Base-by-base conservation (phyloP, 2,329 filamentous ascomycete genomes). In the Allantophomopsis lycopodina region DNA sequence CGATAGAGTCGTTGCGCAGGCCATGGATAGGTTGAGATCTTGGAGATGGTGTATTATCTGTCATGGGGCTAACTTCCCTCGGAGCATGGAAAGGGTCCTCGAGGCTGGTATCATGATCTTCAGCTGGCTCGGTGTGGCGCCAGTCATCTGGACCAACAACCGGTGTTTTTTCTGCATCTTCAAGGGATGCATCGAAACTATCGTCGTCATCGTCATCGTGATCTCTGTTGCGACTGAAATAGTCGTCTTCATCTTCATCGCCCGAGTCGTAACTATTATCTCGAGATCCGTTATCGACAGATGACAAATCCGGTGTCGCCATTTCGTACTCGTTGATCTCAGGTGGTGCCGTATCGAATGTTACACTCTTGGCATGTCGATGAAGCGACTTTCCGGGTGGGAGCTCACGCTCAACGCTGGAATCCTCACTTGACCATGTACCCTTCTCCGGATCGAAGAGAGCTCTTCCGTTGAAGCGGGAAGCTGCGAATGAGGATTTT, bases 251-350 rank as follows among this genome's bases (percentile, higher is more conserved):
- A 14, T 83, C 79, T 18, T 82, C 77, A 11, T 85, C 80, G 23
- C 83, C 76, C 0, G 85, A 89, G 45, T 95, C 88, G 57, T 84
- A 95, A 63, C 89, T 96, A 33, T 87, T 86, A 54, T 95, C 86
- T 7, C 89, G 81, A 11, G 89, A 96, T 49, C 82, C 87, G 37
- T 84, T 89, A 18, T 84, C 85, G 17, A 93, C 70, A 0, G 88
- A 94, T 2, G 89, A 95, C n/a, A 93, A 75, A 55, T 95, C 91
- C 10, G 91, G 91, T 2, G 91, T 98, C 28, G 86, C 83, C 83
- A 95, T 88, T 61, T 96, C 91, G 58, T 96, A 98, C 62, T 98
- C 91, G 56, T 96, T 94, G 53, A 98, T 73, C 56, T 94, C 84
- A 17, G 91, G 91, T 16, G 89, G 89, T 2, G 85, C 87, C 31